Conservation (phyloP, 2,329 filamentous ascomycete species). For the Hypoxylon sp. region DNA sequence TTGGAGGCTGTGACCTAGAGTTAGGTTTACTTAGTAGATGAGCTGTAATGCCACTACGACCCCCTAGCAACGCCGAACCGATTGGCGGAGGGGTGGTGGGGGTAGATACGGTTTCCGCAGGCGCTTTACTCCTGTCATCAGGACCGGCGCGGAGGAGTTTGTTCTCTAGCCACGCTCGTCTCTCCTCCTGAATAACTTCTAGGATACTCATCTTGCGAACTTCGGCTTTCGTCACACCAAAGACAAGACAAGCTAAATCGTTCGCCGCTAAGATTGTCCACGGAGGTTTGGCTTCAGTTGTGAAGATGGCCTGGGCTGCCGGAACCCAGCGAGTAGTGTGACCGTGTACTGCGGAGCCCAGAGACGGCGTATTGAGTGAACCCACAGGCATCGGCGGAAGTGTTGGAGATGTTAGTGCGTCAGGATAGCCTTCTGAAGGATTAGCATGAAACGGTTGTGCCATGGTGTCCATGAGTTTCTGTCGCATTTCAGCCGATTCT, state of each 20-base stretch:
- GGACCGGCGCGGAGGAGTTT: slow-evolving; percentile 79
- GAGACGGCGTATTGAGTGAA: slow-evolving; percentile 61
- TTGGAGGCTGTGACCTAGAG: slow-evolving; percentile 69
- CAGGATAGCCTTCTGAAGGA: slow-evolving; percentile 57
- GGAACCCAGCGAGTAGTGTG: slow-evolving; percentile 93
- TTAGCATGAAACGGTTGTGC: slow-evolving; percentile 81
- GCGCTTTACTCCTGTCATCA: slow-evolving; percentile 61
- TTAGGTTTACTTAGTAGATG: slow-evolving; percentile 87
- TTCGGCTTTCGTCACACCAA: slow-evolving; percentile 97
- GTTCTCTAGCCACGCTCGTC: slow-evolving; percentile 88
- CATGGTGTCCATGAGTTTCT: slow-evolving; percentile 87
- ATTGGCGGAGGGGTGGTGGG: slow-evolving; percentile 58
- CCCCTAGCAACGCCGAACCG: slow-evolving; percentile 74
- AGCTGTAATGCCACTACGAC: slow-evolving; percentile 83
- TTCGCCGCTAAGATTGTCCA: slow-evolving; percentile 98
- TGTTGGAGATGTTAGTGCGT: slow-evolving; percentile 62
- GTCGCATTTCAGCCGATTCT: slow-evolving; percentile 79
- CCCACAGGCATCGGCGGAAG: slow-evolving; percentile 58
- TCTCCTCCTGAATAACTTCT: slow-evolving; percentile 92
- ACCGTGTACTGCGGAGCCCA: slow-evolving; percentile 78
- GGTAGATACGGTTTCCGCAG: slow-evolving; percentile 56
- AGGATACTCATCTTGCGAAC: slow-evolving; percentile 95
- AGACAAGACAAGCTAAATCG: slow-evolving; percentile 95
- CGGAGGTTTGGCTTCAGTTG: slow-evolving; percentile 89
- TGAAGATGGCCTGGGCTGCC: slow-evolving; percentile 95